Conservation (phyloP, 352 stramenopile genomes). For the Phytophthora macrochlamydospora region DNA sequence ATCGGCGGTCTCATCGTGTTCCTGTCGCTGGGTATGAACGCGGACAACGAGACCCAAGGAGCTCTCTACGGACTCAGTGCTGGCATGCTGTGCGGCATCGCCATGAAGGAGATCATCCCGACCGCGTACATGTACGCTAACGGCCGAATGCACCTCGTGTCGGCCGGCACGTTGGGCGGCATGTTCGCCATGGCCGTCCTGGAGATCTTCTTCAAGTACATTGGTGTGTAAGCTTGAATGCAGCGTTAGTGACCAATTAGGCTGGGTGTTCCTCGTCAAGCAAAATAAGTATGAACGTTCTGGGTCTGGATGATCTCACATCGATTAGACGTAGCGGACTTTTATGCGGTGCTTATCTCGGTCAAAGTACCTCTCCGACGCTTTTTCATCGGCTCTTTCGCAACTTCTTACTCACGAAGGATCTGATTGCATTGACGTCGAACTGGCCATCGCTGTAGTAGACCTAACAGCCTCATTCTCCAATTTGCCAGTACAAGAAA, state of each 20-base stretch:
- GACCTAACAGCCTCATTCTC: constrained; percentile 6
- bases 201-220: constrained; percentile 89
- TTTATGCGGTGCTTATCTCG: too few species aligned
- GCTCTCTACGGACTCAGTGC: constrained; percentile 93
- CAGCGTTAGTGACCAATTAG: background rate
- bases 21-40: constrained; percentile 76
- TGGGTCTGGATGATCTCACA: constrained; percentile 10
- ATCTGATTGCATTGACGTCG: constrained; percentile 5
- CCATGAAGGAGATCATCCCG: constrained; percentile 91
- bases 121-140: constrained; percentile 92
- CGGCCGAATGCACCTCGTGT: constrained; percentile 84
- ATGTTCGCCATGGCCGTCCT: constrained; percentile 90
- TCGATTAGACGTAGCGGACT: constrained; percentile 10
- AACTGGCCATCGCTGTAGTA: constrained; percentile 17
- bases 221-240: constrained; percentile 38
- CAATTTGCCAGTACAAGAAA: constrained; percentile 14
- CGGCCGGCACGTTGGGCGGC: constrained; percentile 76
- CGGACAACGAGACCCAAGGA: constrained; percentile 76
- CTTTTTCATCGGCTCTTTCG: constrained; percentile 1
- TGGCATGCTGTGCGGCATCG: constrained; percentile 95
- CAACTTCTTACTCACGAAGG: too few species aligned
- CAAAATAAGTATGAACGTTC: too few species aligned
- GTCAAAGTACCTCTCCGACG: constrained; percentile 6
- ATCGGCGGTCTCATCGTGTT: constrained; percentile 91
- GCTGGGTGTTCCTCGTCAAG: too few species aligned